Percentiles rank a stretch among this genome's conserved stretches.
These are phyloP conservation scores for Gossypium stocksii DNA, from an alignment of 345 rosid genomes.

Conservation along the genomic window DNA sequence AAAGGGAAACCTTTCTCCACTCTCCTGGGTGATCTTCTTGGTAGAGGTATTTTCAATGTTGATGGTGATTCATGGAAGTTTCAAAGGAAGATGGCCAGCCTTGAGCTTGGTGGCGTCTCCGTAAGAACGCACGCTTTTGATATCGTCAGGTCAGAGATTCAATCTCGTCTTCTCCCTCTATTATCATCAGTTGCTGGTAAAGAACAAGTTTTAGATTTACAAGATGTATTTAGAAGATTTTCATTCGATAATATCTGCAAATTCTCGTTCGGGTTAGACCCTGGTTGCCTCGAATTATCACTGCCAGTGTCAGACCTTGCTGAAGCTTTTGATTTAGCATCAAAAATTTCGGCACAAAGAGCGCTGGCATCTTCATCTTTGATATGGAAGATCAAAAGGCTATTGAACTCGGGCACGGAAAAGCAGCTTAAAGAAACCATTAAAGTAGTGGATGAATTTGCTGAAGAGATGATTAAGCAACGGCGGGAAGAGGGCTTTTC, in stretches of 20 bases:
- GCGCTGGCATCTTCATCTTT: constrained; percentile 38
- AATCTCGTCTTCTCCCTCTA: constrained; percentile 37
- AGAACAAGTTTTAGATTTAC: constrained; percentile 35
- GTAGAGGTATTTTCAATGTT: constrained; percentile 63
- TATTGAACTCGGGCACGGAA: constrained; percentile 57
- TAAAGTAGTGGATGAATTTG: constrained; percentile 38
- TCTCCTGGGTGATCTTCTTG: constrained; percentile 63
- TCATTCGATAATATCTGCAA: constrained; percentile 58
- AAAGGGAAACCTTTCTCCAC: constrained; percentile 59
- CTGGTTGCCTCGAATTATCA: constrained; percentile 45
- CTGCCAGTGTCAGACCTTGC: constrained; percentile 49
- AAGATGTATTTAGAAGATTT: constrained; percentile 61
- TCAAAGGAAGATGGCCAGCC: constrained; percentile 60
- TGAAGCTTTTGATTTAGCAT: constrained; percentile 54
- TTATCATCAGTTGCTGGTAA: constrained; percentile 24
- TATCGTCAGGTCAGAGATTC: constrained; percentile 37
- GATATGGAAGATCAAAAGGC: constrained; percentile 52
- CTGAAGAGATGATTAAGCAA: constrained; percentile 40
- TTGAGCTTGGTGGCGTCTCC: constrained; percentile 52
- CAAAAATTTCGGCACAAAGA: constrained; percentile 47
- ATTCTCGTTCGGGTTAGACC: constrained; percentile 66
- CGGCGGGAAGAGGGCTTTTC: constrained; percentile 35
- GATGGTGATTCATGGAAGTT: constrained; percentile 68
- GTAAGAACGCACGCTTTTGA: constrained; percentile 44
- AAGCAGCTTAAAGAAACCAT: constrained; percentile 48